These are phyloP conservation scores for Leucosporidium scottii DNA, from an alignment of 768 basidiomycete genomes.

Conservation along the genomic window DNA sequence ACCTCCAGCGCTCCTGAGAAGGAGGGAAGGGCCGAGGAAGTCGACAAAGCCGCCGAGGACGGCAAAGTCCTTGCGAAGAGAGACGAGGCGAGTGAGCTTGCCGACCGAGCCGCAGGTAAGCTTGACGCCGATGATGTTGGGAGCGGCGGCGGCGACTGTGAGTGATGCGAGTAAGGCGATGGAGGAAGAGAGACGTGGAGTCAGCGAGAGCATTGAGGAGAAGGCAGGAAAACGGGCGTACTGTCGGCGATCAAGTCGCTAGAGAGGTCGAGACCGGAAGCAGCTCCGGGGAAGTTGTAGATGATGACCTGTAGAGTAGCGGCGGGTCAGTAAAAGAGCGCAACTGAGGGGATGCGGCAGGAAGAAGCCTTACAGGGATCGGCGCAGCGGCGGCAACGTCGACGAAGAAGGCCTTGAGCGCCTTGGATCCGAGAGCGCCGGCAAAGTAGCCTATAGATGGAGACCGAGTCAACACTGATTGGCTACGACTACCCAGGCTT, in stretches of 20 bases:
- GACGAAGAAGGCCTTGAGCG: conserved; percentile 39
- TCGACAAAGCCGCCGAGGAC: conserved; percentile 73
- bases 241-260: conserved; percentile 56
- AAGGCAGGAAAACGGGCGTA: conserved; percentile 47
- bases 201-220: too few relatives aligned
- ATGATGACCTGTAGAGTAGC: conserved; percentile 49
- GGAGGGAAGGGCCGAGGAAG: conserved; percentile 55
- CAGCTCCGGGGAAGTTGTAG: conserved; percentile 55
- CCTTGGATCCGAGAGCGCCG: conserved; percentile 50
- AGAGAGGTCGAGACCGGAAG: conserved; percentile 68
- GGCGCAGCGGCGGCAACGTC: conserved; percentile 51
- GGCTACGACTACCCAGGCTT: conserved; percentile 57
- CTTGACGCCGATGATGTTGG: conserved; percentile 76
- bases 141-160: not conserved
- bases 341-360: too few relatives aligned
- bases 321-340: too few relatives aligned
- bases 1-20: conserved; percentile 57
- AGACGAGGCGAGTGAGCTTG: conserved; percentile 47
- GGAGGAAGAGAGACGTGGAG: conserved; percentile 61
- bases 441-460: conserved; percentile 46
- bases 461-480: not conserved
- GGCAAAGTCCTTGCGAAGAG: conserved; percentile 35
- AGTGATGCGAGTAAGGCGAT: conserved; percentile 56
- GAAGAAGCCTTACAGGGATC: conserved; percentile 65
- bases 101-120: conserved; percentile 79